Conservation (phyloP, 2,329 filamentous ascomycete genomes). For the Penicillium sp. region DNA sequence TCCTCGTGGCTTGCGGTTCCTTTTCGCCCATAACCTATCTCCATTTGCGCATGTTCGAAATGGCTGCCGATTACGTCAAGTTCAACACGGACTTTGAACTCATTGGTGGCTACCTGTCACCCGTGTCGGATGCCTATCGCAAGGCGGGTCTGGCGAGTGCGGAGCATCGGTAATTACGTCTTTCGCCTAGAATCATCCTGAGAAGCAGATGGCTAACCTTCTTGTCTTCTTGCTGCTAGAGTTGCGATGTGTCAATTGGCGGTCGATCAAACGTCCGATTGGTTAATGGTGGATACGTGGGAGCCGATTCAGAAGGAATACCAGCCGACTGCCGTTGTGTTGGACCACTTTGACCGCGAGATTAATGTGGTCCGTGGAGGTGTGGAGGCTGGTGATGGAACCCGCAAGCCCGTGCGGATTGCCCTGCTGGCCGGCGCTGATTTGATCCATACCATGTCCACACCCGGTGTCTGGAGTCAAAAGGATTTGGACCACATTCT, state of each 20-base stretch:
- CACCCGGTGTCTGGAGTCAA: slow-evolving; percentile 73
- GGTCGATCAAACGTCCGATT: slow-evolving; percentile 68
- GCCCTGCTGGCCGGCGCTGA: slow-evolving; percentile 80
- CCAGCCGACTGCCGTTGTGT: slow-evolving; percentile 81
- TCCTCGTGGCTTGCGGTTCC: slow-evolving; percentile 55
- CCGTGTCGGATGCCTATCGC: slow-evolving; percentile 75
- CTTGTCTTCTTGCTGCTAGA: slow-evolving; percentile 36
- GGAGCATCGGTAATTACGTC: slow-evolving; percentile 59
- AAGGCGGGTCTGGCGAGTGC: slow-evolving; percentile 76
- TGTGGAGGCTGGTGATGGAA: slow-evolving; percentile 67
- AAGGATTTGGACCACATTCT: slow-evolving; percentile 87
- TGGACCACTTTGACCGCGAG: slow-evolving; percentile 89
- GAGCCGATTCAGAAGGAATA: slow-evolving; percentile 85
- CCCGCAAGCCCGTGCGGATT: slow-evolving; percentile 68
- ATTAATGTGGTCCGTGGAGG: slow-evolving; percentile 79
- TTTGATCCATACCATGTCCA: slow-evolving; percentile 73
- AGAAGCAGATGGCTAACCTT: neutral
- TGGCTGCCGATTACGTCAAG: slow-evolving; percentile 77
- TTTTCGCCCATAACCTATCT: slow-evolving; percentile 62
- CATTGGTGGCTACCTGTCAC: slow-evolving; percentile 79
- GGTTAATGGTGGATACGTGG: slow-evolving; percentile 87
- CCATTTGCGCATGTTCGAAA: slow-evolving; percentile 84
- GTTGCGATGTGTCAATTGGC: slow-evolving; percentile 87
- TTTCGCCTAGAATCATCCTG: neutral
- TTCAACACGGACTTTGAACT: slow-evolving; percentile 79